These are phyloP conservation scores for Arachis hypogaea DNA, from an alignment of 306 rosid species.

Conservation along the genomic window DNA sequence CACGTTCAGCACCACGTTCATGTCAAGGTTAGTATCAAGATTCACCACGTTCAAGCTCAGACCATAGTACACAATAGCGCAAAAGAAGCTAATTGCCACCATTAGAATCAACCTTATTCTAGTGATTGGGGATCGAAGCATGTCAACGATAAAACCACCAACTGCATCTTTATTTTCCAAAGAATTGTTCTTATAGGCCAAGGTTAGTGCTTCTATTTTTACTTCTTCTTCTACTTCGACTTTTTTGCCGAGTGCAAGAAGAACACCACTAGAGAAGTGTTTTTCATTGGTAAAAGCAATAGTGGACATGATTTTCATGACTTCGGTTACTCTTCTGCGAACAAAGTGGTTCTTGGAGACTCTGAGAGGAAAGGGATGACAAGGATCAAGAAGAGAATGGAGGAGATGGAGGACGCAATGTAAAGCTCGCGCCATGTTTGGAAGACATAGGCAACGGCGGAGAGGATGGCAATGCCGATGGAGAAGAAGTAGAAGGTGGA, in stretches of 20 bases:
- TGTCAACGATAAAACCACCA: constrained; percentile 67
- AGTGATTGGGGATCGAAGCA: constrained; percentile 59
- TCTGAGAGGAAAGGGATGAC: constrained; percentile 79
- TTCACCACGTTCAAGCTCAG: too few relatives aligned
- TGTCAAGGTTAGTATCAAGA: constrained; percentile 41
- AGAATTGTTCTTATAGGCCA: not conserved
- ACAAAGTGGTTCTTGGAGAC: constrained; percentile 68
- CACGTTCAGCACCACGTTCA: constrained; percentile 71
- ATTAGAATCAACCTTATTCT: constrained; percentile 53
- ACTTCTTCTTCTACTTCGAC: not conserved
- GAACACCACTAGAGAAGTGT: constrained; percentile 55
- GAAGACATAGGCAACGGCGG: constrained; percentile 65
- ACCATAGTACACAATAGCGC: too few relatives aligned
- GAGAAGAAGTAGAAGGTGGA: constrained; percentile 97
- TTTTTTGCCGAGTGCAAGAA: constrained; percentile 67
- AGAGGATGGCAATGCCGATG: constrained; percentile 67
- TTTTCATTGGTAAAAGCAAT: constrained; percentile 65
- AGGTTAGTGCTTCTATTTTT: not conserved
- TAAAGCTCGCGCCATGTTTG: constrained; percentile 76
- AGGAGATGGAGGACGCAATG: constrained; percentile 33
- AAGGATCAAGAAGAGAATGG: constrained; percentile 49
- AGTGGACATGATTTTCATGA: constrained; percentile 62
- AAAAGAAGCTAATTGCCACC: too few relatives aligned
- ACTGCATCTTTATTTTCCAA: constrained; percentile 43
- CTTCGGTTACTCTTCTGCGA: constrained; percentile 62